These are phyloP conservation scores for Nitzschia inconspicua DNA, from an alignment of 108 stramenopile species.

Conservation along the genomic window DNA sequence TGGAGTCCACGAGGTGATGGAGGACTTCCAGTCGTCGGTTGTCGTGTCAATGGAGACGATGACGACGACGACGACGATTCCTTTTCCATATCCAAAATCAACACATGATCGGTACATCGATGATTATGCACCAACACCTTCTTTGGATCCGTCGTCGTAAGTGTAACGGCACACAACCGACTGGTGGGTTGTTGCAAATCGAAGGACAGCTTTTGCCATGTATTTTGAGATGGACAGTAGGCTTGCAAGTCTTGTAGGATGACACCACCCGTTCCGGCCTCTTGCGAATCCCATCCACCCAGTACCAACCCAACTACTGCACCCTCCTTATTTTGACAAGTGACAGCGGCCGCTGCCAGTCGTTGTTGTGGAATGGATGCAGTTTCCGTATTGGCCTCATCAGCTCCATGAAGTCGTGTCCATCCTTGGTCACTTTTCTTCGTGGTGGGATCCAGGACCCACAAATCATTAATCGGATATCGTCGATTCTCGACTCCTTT, in stretches of 20 bases:
- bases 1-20: conserved; percentile 67
- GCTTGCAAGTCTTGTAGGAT: conserved; percentile 53
- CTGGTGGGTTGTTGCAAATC: conserved; percentile 60
- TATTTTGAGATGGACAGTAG: conserved; percentile 18
- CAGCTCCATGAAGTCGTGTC: not conserved
- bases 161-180: conserved; percentile 57
- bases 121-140: conserved; percentile 65
- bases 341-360: conserved; percentile 47
- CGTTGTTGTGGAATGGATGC: conserved; percentile 45
- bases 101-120: conserved; percentile 62
- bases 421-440: not conserved
- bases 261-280: conserved; percentile 53
- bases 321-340: not conserved
- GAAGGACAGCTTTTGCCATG: conserved; percentile 3
- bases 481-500: too few species aligned
- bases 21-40: conserved; percentile 36
- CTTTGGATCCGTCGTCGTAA: not conserved
- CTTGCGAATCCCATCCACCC: conserved; percentile 77
- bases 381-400: not conserved
- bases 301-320: conserved; percentile 26
- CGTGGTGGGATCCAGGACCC: conserved; percentile 16
- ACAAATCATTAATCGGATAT: conserved; percentile 57
- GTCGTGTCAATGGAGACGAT: conserved; percentile 13
- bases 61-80: not conserved
- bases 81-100: conserved; percentile 29